These are phyloP conservation scores for Nicotiana paniculata DNA, from an alignment of 257 asterid species.

Conservation along the genomic window DNA sequence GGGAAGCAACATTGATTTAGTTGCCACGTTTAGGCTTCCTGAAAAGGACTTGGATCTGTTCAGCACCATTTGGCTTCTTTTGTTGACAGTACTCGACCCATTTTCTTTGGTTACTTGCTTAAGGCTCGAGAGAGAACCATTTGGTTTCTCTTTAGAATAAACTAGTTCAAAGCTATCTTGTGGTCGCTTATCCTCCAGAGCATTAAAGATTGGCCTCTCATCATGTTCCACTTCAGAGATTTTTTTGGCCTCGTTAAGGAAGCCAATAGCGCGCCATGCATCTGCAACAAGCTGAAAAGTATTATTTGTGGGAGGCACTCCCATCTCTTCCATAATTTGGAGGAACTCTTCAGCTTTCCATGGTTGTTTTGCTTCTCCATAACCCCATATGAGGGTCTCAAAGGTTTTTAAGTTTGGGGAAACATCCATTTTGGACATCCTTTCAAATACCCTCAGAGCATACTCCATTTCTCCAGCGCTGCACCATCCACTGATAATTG, in stretches of 20 bases:
- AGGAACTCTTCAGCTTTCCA: conserved; percentile 83
- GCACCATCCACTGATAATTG: conserved; percentile 96
- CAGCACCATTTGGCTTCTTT: conserved; percentile 30
- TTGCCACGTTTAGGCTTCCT: conserved; percentile 22
- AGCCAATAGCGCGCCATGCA: conserved; percentile 84
- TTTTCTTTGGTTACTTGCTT: conserved; percentile 21
- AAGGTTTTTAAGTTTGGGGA: conserved; percentile 72
- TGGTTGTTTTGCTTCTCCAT: conserved; percentile 85
- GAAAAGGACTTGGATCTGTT: conserved; percentile 30
- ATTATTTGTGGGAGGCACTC: conserved; percentile 46
- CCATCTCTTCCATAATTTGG: conserved; percentile 49
- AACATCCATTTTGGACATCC: conserved; percentile 57
- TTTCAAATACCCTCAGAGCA: conserved; percentile 48
- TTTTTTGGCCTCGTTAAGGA: conserved; percentile 53
- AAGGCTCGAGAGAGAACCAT: conserved; percentile 26
- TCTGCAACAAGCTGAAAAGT: conserved; percentile 78
- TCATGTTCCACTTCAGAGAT: conserved; percentile 26
- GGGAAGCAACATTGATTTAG: conserved; percentile 29
- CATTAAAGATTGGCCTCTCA: neutral
- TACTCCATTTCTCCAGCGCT: conserved; percentile 70
- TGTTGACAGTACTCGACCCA: conserved; percentile 17
- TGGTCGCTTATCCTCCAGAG: conserved; percentile 6
- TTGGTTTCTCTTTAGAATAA: conserved; percentile 19
- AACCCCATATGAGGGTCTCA: conserved; percentile 94
- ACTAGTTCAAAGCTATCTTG: conserved; percentile 17